phyloP scores from a whole-genome alignment of 2,329 filamentous ascomycete genomes.

The Cordyceps fumosorosea region DNA sequence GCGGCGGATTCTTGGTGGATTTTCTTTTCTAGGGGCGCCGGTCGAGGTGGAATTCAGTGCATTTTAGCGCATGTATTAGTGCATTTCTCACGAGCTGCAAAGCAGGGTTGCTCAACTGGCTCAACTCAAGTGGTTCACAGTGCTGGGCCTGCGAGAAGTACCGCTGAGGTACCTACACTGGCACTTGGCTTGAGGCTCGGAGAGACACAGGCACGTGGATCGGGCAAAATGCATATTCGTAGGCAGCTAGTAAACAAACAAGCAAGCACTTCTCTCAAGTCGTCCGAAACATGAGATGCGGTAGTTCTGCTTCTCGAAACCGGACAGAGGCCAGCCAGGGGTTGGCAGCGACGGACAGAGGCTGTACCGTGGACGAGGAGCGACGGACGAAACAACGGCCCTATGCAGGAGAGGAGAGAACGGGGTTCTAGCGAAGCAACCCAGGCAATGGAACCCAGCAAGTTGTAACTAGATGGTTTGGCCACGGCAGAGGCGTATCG shows the following conservation, averaged over 20 bases:
- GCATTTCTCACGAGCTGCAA: background rate
- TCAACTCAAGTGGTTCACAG: background rate
- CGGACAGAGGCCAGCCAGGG: background rate
- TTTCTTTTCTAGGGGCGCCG: background rate
- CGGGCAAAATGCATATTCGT: background rate
- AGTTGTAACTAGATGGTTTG: background rate
- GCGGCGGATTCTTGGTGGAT: background rate
- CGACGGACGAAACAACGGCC: background rate
- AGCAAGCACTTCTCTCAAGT: background rate
- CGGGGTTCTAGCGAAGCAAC: background rate
- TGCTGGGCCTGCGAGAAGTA: background rate
- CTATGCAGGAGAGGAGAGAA: background rate
- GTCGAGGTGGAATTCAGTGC: background rate
- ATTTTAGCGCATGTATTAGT: background rate
- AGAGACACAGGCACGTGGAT: slow-evolving; percentile 6
- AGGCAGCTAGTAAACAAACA: slow-evolving; percentile 7
- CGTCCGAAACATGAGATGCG: slow-evolving; percentile 12
- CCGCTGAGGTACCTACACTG: background rate
- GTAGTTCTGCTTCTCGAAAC: slow-evolving; percentile 7
- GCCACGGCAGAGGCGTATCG: background rate
- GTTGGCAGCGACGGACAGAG: background rate
- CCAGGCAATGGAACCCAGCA: background rate
- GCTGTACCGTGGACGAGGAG: background rate
- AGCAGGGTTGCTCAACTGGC: too few species aligned
- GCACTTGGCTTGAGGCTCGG: background rate